Evolutionary conservation across 2,329 filamentous ascomycete genomes (phyloP).

Genomic region (Cytospora mali): DNA sequence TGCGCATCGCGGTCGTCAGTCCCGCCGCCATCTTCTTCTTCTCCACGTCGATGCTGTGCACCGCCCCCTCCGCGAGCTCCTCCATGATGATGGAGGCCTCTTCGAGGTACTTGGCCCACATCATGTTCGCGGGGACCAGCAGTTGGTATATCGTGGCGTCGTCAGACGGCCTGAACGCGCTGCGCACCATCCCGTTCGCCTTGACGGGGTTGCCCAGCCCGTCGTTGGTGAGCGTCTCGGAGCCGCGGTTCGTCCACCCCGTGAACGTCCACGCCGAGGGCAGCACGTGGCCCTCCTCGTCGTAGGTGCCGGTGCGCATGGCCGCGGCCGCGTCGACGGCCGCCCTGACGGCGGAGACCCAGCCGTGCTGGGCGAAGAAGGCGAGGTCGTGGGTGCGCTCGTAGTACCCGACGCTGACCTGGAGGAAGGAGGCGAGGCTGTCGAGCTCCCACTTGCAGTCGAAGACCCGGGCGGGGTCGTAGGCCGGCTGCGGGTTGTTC

Average conservation of each 20-base stretch:
- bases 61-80: constrained; percentile 42
- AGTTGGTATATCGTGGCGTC: constrained; percentile 81
- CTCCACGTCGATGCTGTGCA: constrained; percentile 32
- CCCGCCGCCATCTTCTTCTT: constrained; percentile 40
- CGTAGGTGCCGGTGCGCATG: constrained; percentile 71
- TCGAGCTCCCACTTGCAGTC: constrained; percentile 94
- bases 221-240: constrained; percentile 72
- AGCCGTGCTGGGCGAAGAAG: constrained; percentile 60
- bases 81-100: constrained; percentile 55
- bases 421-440: constrained; percentile 83
- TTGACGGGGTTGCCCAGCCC: constrained; percentile 79
- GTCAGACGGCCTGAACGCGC: constrained; percentile 81
- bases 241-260: constrained; percentile 69
- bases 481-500: constrained; percentile 62
- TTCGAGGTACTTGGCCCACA: constrained; percentile 63
- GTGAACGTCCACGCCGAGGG: constrained; percentile 69
- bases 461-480: constrained; percentile 71
- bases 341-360: constrained; percentile 70
- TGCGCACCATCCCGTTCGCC: constrained; percentile 75
- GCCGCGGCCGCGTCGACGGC: constrained; percentile 66
- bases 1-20: constrained; percentile 56
- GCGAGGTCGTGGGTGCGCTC: constrained; percentile 60
- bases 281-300: constrained; percentile 55
- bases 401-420: constrained; percentile 77
- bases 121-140: constrained; percentile 79